These are phyloP conservation scores for Pichia rugopelliculosa DNA, from an alignment of 805 yeast genomes.

Conservation along the genomic window DNA sequence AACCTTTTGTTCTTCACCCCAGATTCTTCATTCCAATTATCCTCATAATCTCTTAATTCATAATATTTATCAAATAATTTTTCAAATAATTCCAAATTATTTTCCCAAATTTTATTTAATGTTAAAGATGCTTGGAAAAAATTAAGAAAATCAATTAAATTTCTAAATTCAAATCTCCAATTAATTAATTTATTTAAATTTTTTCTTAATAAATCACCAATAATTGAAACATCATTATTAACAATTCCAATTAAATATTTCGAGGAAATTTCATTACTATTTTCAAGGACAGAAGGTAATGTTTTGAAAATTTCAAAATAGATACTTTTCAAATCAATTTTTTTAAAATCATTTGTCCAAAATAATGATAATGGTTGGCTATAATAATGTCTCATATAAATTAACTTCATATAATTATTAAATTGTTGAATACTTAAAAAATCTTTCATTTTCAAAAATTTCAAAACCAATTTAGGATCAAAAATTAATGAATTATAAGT, in stretches of 20 bases:
- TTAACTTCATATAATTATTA: slow-evolving; percentile 25
- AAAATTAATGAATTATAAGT: slow-evolving; percentile 28
- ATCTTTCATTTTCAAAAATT: slow-evolving; percentile 21
- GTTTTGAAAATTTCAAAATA: slow-evolving; percentile 24
- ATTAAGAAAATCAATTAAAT: slow-evolving; percentile 23
- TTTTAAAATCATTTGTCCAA: slow-evolving; percentile 26
- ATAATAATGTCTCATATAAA: slow-evolving; percentile 29
- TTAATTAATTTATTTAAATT: slow-evolving; percentile 24
- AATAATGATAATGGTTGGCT: slow-evolving; percentile 28
- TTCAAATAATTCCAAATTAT: slow-evolving; percentile 24
- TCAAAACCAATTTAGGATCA: slow-evolving; percentile 25
- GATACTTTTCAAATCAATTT: slow-evolving; percentile 16
- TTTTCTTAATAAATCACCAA: slow-evolving; percentile 18
- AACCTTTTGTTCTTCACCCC: not conserved
- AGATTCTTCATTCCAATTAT: not conserved
- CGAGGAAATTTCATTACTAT: slow-evolving; percentile 11
- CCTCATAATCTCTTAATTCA: slow-evolving; percentile 7
- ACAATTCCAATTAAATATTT: slow-evolving; percentile 19
- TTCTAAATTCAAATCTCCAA: slow-evolving; percentile 25
- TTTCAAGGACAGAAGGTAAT: slow-evolving; percentile 24
- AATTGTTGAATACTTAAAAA: slow-evolving; percentile 25
- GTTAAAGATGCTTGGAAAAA: slow-evolving; percentile 22
- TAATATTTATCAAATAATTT: slow-evolving; percentile 20
- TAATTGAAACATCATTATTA: slow-evolving; percentile 14
- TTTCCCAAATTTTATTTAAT: slow-evolving; percentile 22